phyloP scores from a whole-genome alignment of 2,329 filamentous ascomycete species.

The Paracoccidioides brasiliensis region DNA sequence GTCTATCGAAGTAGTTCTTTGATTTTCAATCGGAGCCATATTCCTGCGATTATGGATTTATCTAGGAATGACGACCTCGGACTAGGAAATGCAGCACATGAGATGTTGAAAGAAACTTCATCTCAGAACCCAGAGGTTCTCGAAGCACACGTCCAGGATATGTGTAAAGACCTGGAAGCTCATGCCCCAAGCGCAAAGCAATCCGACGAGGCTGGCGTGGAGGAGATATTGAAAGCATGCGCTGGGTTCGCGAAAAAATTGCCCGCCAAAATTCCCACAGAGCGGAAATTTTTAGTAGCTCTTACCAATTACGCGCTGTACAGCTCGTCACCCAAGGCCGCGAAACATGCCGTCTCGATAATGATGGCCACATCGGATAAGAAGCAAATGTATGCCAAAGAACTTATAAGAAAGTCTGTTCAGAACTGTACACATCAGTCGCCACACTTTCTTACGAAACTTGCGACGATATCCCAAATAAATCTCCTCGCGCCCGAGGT shows the following conservation, averaged over 20 bases:
- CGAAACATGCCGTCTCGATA: slow-evolving; percentile 89
- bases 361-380: slow-evolving; percentile 63
- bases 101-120: slow-evolving; percentile 85
- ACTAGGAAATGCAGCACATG: slow-evolving; percentile 66
- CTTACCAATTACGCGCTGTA: slow-evolving; percentile 73
- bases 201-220: slow-evolving; percentile 58
- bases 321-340: slow-evolving; percentile 65
- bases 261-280: slow-evolving; percentile 66
- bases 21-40: slow-evolving; percentile 87
- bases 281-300: slow-evolving; percentile 67
- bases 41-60: slow-evolving; percentile 77
- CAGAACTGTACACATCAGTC: slow-evolving; percentile 61
- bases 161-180: slow-evolving; percentile 74
- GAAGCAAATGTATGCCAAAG: slow-evolving; percentile 74
- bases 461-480: slow-evolving; percentile 48
- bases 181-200: slow-evolving; percentile 60
- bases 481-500: slow-evolving; percentile 61
- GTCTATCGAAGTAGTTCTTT: slow-evolving; percentile 73
- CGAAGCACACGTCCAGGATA: slow-evolving; percentile 79
- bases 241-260: slow-evolving; percentile 82
- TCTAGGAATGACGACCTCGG: slow-evolving; percentile 72
- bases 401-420: slow-evolving; percentile 63
- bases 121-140: slow-evolving; percentile 79
- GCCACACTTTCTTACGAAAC: slow-evolving; percentile 54
- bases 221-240: slow-evolving; percentile 87